Percentiles rank a stretch among this genome's conserved stretches.
Conservation (phyloP, 2,329 filamentous ascomycete species). For the Calonectria pteridis region DNA sequence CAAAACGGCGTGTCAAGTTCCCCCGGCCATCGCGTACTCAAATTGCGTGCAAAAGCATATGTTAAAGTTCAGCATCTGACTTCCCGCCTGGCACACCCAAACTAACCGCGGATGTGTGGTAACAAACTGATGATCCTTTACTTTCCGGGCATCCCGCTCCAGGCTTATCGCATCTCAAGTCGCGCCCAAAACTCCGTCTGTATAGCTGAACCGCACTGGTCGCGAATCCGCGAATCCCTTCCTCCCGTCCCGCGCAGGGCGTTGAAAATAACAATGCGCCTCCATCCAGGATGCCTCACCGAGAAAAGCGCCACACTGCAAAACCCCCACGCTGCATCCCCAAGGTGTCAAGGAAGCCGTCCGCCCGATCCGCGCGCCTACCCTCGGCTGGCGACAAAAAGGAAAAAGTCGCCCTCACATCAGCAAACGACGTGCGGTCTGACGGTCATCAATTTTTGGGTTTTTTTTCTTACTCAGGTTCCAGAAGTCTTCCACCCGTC, state of each 20-base stretch:
- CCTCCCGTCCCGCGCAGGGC: background rate
- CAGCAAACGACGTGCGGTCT: background rate
- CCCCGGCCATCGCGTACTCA: background rate
- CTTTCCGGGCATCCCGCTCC: background rate
- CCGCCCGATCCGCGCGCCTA: background rate
- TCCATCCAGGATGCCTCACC: constrained; percentile 36
- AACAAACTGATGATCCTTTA: background rate
- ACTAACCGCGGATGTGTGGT: background rate
- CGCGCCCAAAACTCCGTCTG: background rate
- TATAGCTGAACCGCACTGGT: background rate
- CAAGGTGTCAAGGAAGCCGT: constrained; percentile 5
- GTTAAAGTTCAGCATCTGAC: background rate
- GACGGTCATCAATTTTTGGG: background rate
- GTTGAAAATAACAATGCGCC: constrained; percentile 13
- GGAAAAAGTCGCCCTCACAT: background rate
- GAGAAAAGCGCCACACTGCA: constrained; percentile 25
- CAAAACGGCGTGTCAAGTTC: background rate
- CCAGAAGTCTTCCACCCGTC: constrained; percentile 6
- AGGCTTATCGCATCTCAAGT: background rate
- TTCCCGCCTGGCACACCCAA: background rate
- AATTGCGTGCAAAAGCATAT: background rate
- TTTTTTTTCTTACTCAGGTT: background rate
- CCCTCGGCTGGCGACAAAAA: background rate
- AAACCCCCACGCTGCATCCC: constrained; percentile 29
- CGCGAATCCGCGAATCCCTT: too few relatives aligned